phyloP scores from a whole-genome alignment of 495 filamentous ascomycete species.

The Podospora didyma region DNA sequence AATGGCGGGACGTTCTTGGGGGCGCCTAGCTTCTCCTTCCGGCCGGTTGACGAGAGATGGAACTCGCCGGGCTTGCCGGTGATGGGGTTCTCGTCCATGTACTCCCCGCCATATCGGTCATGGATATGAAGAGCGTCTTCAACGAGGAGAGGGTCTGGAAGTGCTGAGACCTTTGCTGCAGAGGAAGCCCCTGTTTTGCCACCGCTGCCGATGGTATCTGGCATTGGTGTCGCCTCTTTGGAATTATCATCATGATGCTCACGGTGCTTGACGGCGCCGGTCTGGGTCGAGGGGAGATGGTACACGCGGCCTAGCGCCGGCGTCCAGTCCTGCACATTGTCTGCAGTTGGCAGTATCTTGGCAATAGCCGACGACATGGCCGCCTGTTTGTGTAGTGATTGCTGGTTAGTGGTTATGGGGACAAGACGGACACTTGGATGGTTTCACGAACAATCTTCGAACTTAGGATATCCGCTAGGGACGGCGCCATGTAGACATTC shows the following conservation, averaged over 20 bases:
- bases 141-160: constrained; percentile 51
- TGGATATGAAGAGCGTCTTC: constrained; percentile 65
- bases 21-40: constrained; percentile 32
- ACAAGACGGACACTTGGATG: neutral
- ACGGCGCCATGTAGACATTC: constrained; percentile 87
- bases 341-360: constrained; percentile 53
- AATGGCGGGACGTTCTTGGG: constrained; percentile 3
- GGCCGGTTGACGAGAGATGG: constrained; percentile 61
- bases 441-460: constrained; percentile 61
- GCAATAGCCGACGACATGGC: constrained; percentile 64
- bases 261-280: constrained; percentile 32
- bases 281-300: constrained; percentile 37
- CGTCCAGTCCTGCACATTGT: constrained; percentile 65
- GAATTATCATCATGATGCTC: constrained; percentile 32
- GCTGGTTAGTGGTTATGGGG: too few species aligned
- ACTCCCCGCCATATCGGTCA: constrained; percentile 67
- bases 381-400: constrained; percentile 22
- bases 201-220: constrained; percentile 33
- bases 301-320: constrained; percentile 74
- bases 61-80: constrained; percentile 85
- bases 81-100: constrained; percentile 87
- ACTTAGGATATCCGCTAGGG: constrained; percentile 69
- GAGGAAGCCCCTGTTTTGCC: constrained; percentile 24
- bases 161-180: constrained; percentile 26
- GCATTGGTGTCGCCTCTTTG: constrained; percentile 61